Percentiles rank a stretch among this genome's conserved stretches.
These are phyloP conservation scores for Piromyces finnis DNA, from an alignment of 192 early-diverging fungal genomes.

Conservation along the genomic window DNA sequence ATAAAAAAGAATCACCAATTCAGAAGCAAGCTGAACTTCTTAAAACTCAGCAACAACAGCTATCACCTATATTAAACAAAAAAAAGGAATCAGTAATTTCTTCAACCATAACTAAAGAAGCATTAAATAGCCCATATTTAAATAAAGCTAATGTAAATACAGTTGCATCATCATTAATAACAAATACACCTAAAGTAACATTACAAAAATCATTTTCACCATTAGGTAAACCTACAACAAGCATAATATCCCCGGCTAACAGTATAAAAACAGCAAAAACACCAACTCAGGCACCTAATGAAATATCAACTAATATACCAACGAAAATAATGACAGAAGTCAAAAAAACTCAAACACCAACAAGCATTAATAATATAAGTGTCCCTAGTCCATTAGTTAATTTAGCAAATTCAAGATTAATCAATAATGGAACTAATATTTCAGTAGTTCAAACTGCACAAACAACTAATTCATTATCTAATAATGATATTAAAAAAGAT, in stretches of 20 bases:
- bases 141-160: neutral
- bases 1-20: neutral
- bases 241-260: neutral
- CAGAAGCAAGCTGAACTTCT: neutral
- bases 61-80: neutral
- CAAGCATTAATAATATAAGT: neutral
- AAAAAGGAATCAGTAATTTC: neutral
- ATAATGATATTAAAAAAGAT: neutral
- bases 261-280: neutral
- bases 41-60: neutral
- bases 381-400: neutral
- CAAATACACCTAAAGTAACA: neutral
- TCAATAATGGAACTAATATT: too few species aligned
- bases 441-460: too few species aligned
- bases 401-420: too few species aligned
- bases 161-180: neutral
- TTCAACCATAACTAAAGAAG: neutral
- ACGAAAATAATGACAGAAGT: neutral
- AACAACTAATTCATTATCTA: neutral
- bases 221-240: neutral
- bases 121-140: neutral
- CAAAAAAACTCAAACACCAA: neutral
- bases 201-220: neutral
- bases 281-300: neutral
- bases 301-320: neutral